Conservation (phyloP, 441 rosid species). For the Omphalea diandra region DNA sequence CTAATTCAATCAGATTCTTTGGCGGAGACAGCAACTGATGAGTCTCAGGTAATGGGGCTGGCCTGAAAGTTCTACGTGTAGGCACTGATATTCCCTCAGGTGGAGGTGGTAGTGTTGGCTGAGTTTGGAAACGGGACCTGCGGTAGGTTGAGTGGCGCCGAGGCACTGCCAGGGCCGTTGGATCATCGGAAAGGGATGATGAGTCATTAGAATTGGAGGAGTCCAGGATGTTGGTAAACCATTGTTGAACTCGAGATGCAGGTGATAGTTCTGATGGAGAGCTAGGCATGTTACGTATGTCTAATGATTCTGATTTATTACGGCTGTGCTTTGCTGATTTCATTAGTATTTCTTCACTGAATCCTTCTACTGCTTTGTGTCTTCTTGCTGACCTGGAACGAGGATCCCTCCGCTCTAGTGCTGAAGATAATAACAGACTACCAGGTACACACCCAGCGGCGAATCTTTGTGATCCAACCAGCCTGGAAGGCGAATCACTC, state of each 20-base stretch:
- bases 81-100: conserved; percentile 29
- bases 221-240: conserved; percentile 44
- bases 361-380: conserved; percentile 43
- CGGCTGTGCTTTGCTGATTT: conserved; percentile 49
- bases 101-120: conserved; percentile 25
- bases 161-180: conserved; percentile 27
- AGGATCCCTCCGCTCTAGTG: conserved; percentile 49
- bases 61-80: conserved; percentile 35
- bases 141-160: conserved; percentile 40
- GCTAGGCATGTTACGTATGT: conserved; percentile 16
- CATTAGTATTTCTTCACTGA: conserved; percentile 52
- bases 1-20: conserved; percentile 35
- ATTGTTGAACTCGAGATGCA: conserved; percentile 36
- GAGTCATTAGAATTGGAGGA: conserved; percentile 20
- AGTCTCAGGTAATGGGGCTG: conserved; percentile 28
- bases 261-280: conserved; percentile 39
- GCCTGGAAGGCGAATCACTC: conserved; percentile 42
- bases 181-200: conserved; percentile 21
- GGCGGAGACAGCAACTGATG: conserved; percentile 51
- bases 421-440: conserved; percentile 30
- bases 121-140: conserved; percentile 45
- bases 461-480: conserved; percentile 47
- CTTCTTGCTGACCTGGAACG: conserved; percentile 77
- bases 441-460: conserved; percentile 33
- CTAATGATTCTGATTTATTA: conserved; percentile 38